phyloP scores from a whole-genome alignment of 306 rosid genomes.

The Fagus crenata region DNA sequence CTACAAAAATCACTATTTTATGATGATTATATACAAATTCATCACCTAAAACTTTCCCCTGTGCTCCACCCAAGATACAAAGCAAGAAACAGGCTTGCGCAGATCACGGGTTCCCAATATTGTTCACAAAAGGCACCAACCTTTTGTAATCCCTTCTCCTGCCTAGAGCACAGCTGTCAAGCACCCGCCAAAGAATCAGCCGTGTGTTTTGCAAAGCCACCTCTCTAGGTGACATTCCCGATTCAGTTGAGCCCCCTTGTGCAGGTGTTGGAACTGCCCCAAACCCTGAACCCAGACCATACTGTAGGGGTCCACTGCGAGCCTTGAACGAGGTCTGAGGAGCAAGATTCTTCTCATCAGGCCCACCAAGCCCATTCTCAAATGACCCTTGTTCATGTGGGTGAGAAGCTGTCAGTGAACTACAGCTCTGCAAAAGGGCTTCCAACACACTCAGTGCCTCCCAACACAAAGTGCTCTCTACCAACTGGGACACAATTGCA shows the following conservation, averaged over 20 bases:
- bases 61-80: slow-evolving; percentile 30
- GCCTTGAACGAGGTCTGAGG: slow-evolving; percentile 91
- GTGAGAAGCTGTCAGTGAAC: slow-evolving; percentile 80
- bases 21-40: slow-evolving; percentile 44
- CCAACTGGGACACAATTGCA: slow-evolving; percentile 91
- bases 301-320: slow-evolving; percentile 93
- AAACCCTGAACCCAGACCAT: slow-evolving; percentile 51
- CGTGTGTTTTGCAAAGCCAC: slow-evolving; percentile 91
- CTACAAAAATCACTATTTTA: slow-evolving; percentile 37
- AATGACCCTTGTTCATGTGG: slow-evolving; percentile 63
- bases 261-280: slow-evolving; percentile 37
- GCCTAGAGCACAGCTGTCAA: slow-evolving; percentile 76
- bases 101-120: slow-evolving; percentile 68
- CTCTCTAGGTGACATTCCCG: slow-evolving; percentile 69
- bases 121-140: slow-evolving; percentile 84
- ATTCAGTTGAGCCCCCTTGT: slow-evolving; percentile 49
- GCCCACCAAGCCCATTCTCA: slow-evolving; percentile 68
- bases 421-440: slow-evolving; percentile 97
- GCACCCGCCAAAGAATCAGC: slow-evolving; percentile 82
- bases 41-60: slow-evolving; percentile 38
- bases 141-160: slow-evolving; percentile 83
- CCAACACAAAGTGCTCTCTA: slow-evolving; percentile 97
- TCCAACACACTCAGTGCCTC: slow-evolving; percentile 95
- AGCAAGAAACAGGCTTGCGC: slow-evolving; percentile 33
- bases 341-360: slow-evolving; percentile 74